phyloP scores from a whole-genome alignment of 352 stramenopile genomes.

The Pseudoperonospora humuli region DNA sequence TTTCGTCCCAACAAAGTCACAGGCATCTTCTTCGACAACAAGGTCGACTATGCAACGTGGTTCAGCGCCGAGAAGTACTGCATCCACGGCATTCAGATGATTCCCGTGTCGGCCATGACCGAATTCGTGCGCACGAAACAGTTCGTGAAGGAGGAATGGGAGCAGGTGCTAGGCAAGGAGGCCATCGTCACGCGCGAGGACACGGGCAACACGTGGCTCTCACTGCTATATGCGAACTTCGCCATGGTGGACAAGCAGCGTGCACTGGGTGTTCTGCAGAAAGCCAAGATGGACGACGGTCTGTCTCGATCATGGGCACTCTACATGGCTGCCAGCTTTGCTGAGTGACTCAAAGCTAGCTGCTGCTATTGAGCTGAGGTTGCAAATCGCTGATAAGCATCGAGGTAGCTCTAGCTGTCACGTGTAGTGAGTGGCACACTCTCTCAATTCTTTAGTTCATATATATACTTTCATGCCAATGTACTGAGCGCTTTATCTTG shows the following conservation, averaged over 20 bases:
- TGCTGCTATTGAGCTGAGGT: not conserved
- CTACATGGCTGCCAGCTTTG: not conserved
- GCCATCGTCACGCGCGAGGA: slow-evolving; percentile 1
- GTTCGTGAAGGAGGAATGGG: slow-evolving; percentile 1
- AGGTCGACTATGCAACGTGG: slow-evolving; percentile 74
- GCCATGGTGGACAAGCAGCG: not conserved
- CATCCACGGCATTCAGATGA: slow-evolving; percentile 80
- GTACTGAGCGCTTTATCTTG: not conserved
- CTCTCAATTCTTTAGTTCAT: not conserved
- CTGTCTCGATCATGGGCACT: not conserved
- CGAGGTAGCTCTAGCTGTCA: not conserved
- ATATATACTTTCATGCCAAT: not conserved
- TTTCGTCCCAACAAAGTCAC: slow-evolving; percentile 45
- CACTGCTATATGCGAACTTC: not conserved
- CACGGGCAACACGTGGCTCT: not conserved
- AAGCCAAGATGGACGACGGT: slow-evolving; percentile 1
- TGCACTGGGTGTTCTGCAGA: not conserved
- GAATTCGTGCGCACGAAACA: not conserved
- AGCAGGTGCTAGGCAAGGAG: not conserved
- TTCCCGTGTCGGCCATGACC: slow-evolving; percentile 49
- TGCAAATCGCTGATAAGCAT: not conserved
- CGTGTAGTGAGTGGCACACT: not conserved
- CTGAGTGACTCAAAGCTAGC: not conserved
- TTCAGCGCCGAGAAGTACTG: slow-evolving; percentile 57
- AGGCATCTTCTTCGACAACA: slow-evolving; percentile 78